Evolutionary conservation across 495 filamentous ascomycete genomes (phyloP).

Genomic region (Penicillium cosmopolitanum): DNA sequence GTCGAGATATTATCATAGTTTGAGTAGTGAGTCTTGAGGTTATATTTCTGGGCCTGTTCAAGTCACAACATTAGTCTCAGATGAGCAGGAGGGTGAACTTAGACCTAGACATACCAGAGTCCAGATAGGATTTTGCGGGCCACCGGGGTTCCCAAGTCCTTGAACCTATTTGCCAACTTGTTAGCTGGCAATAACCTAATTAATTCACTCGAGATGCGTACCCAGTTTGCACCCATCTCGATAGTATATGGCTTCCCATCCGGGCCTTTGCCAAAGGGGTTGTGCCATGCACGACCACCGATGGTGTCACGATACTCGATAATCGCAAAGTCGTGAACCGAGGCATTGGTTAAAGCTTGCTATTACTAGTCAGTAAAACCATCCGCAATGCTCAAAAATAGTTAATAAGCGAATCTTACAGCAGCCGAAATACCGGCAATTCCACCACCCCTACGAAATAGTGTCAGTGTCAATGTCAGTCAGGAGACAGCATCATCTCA

Average conservation of each 20-base stretch:
- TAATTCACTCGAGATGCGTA: slow-evolving; percentile 17
- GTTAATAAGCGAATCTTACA: slow-evolving; percentile 32
- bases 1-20: slow-evolving; percentile 64
- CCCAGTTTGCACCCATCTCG: slow-evolving; percentile 75
- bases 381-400: not conserved
- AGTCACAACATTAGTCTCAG: not conserved
- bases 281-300: slow-evolving; percentile 62
- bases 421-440: slow-evolving; percentile 74
- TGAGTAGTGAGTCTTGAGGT: slow-evolving; percentile 63
- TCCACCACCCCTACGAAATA: slow-evolving; percentile 36
- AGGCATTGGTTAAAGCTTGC: slow-evolving; percentile 68
- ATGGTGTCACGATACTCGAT: slow-evolving; percentile 68
- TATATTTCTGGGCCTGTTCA: slow-evolving; percentile 61
- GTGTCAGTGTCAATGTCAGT: too few relatives aligned
- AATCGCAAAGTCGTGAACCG: slow-evolving; percentile 69
- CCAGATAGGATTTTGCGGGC: slow-evolving; percentile 73
- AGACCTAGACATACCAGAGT: slow-evolving; percentile 45
- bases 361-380: slow-evolving; percentile 18
- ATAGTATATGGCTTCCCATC: slow-evolving; percentile 60
- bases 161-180: slow-evolving; percentile 51
- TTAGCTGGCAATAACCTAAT: not conserved
- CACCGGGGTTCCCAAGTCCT: slow-evolving; percentile 59
- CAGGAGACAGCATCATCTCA: too few relatives aligned
- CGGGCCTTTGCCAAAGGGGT: slow-evolving; percentile 59
- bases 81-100: not conserved